phyloP scores from a whole-genome alignment of 1,284 basidiomycete genomes.

The Inonotus hispidus region DNA sequence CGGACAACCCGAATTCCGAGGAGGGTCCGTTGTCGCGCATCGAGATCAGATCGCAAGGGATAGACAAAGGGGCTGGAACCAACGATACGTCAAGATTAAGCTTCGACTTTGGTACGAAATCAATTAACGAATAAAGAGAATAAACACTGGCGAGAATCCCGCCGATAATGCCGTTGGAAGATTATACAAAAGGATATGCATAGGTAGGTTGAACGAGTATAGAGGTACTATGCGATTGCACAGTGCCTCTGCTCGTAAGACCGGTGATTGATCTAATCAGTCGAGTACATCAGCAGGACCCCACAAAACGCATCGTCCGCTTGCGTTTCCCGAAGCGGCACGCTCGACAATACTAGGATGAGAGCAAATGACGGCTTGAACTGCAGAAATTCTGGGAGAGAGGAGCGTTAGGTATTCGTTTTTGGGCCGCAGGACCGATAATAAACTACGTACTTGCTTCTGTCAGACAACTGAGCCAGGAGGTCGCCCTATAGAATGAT shows the following conservation, averaged over 20 bases:
- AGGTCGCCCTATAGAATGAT: constrained; percentile 50
- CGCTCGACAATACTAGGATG: constrained; percentile 70
- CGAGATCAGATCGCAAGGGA: not conserved
- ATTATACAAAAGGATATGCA: not conserved
- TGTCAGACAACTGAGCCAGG: constrained; percentile 56
- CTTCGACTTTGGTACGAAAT: not conserved
- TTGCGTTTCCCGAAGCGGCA: constrained; percentile 68
- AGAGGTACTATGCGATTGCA: not conserved
- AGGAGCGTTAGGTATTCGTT: constrained; percentile 4
- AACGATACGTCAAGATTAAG: not conserved
- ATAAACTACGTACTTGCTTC: constrained; percentile 37
- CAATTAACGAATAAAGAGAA: not conserved
- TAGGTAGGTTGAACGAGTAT: not conserved
- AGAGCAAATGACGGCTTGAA: constrained; percentile 82
- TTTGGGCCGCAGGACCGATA: not conserved
- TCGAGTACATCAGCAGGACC: constrained; percentile 36
- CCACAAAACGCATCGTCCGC: constrained; percentile 77
- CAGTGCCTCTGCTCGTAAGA: not conserved
- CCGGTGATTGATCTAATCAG: not conserved
- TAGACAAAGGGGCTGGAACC: not conserved
- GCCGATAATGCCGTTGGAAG: not conserved
- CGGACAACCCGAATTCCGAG: constrained; percentile 8
- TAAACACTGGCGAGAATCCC: not conserved
- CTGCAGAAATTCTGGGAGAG: constrained; percentile 61
- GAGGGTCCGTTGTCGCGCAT: not conserved